These are phyloP conservation scores for Lichtheimia hyalospora DNA, from an alignment of 371 early-diverging fungal species.

Conservation along the genomic window DNA sequence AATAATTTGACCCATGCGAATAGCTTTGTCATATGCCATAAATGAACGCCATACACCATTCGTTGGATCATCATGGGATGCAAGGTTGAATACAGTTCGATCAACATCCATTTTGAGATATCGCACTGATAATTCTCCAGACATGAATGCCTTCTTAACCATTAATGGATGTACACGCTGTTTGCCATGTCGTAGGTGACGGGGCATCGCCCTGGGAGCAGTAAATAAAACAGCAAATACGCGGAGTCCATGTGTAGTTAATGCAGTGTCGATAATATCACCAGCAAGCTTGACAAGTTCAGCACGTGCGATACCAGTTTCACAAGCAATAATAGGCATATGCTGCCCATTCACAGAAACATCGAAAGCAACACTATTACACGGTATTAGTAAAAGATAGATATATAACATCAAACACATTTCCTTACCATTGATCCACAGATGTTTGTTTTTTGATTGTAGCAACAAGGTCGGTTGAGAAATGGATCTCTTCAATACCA, in stretches of 20 bases:
- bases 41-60: slow-evolving; percentile 49
- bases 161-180: slow-evolving; percentile 63
- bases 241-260: slow-evolving; percentile 60
- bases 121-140: slow-evolving; percentile 51
- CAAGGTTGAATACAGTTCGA: slow-evolving; percentile 54
- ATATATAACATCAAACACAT: too few relatives aligned
- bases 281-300: slow-evolving; percentile 54
- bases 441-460: slow-evolving; percentile 54
- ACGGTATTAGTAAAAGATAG: neutral
- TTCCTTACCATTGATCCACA: slow-evolving; percentile 59
- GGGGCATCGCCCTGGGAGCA: slow-evolving; percentile 62
- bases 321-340: slow-evolving; percentile 71
- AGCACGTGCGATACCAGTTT: slow-evolving; percentile 50
- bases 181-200: slow-evolving; percentile 70
- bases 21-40: slow-evolving; percentile 33
- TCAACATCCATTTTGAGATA: slow-evolving; percentile 56
- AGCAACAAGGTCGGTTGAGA: slow-evolving; percentile 49
- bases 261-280: slow-evolving; percentile 49
- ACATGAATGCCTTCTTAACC: slow-evolving; percentile 65
- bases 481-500: slow-evolving; percentile 53
- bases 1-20: slow-evolving; percentile 23
- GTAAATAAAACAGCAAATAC: slow-evolving; percentile 62
- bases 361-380: slow-evolving; percentile 57
- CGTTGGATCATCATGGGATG: slow-evolving; percentile 37
- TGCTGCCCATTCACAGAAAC: slow-evolving; percentile 64